Evolutionary conservation across 352 stramenopile species (phyloP).

Genomic region (Phytophthora vignae): DNA sequence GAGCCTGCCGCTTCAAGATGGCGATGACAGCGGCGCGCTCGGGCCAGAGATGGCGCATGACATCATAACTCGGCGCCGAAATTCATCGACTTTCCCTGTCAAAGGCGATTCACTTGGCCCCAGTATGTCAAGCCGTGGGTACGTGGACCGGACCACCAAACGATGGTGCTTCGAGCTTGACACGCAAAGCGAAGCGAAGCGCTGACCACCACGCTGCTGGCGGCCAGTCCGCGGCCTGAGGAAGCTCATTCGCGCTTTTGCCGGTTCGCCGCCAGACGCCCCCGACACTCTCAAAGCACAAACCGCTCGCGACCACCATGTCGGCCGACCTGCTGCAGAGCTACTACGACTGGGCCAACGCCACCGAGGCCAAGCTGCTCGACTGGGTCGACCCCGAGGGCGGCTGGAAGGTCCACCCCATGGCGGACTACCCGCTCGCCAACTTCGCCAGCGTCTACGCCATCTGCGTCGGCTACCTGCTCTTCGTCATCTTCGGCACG

Average conservation of each 20-base stretch:
- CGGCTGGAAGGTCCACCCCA: slow-evolving; percentile 71
- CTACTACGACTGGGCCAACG: slow-evolving; percentile 68
- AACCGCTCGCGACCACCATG: slow-evolving; percentile 17
- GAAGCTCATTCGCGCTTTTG: slow-evolving; percentile 45
- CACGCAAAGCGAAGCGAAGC: slow-evolving; percentile 18
- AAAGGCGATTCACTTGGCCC: slow-evolving; percentile 26
- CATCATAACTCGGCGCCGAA: slow-evolving; percentile 38
- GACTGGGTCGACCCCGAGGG: slow-evolving; percentile 63
- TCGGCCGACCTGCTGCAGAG: slow-evolving; percentile 43
- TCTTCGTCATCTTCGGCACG: slow-evolving; percentile 77
- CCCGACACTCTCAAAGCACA: not conserved
- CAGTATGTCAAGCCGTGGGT: slow-evolving; percentile 19
- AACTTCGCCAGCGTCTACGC: slow-evolving; percentile 68
- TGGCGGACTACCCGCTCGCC: slow-evolving; percentile 68
- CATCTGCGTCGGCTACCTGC: slow-evolving; percentile 69
- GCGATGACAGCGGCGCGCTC: slow-evolving; percentile 22
- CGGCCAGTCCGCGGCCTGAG: not conserved
- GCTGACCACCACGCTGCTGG: not conserved
- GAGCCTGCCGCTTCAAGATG: slow-evolving; percentile 5
- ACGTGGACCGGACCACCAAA: slow-evolving; percentile 29
- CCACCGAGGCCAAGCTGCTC: slow-evolving; percentile 55
- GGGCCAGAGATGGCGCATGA: slow-evolving; percentile 25
- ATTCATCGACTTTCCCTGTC: slow-evolving; percentile 29
- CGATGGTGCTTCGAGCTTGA: slow-evolving; percentile 25
- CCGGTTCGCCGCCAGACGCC: slow-evolving; percentile 21